phyloP scores from a whole-genome alignment of 176 grass and related monocot species.

The Carex parvula region DNA sequence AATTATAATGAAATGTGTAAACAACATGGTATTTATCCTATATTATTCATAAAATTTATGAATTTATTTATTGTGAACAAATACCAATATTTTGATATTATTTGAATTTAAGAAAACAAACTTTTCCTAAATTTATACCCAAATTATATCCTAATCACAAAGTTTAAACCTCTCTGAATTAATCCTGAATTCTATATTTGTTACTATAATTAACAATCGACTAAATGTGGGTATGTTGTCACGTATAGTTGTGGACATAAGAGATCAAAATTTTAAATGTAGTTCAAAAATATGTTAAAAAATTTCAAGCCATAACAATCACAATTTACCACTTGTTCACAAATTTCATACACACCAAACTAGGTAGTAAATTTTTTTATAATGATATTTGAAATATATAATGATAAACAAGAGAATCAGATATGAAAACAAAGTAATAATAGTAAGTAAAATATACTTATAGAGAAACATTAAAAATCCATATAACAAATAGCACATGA shows the following conservation, averaged over 20 bases:
- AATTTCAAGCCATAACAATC: neutral
- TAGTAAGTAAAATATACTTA: neutral
- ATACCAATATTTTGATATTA: no score
- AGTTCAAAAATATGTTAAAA: neutral
- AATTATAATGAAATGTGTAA: no score
- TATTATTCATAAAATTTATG: no score
- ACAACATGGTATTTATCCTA: no score
- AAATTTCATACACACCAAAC: neutral
- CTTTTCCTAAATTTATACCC: no score
- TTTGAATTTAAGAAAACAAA: no score
- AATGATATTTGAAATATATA: neutral
- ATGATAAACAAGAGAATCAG: neutral
- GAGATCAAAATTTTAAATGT: neutral
- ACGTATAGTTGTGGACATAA: neutral
- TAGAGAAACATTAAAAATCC: neutral
- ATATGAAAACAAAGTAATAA: neutral
- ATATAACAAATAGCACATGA: neutral
- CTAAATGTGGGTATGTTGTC: neutral
- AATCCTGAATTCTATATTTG: no score
- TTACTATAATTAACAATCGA: neutral
- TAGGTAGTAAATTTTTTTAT: neutral
- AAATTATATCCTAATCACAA: no score
- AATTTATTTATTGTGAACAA: no score
- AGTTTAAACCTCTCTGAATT: no score
- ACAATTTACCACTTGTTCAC: neutral